Evolutionary conservation across 164 flowering plant genomes (phyloP).

Genomic region (Berberis vulgaris): DNA sequence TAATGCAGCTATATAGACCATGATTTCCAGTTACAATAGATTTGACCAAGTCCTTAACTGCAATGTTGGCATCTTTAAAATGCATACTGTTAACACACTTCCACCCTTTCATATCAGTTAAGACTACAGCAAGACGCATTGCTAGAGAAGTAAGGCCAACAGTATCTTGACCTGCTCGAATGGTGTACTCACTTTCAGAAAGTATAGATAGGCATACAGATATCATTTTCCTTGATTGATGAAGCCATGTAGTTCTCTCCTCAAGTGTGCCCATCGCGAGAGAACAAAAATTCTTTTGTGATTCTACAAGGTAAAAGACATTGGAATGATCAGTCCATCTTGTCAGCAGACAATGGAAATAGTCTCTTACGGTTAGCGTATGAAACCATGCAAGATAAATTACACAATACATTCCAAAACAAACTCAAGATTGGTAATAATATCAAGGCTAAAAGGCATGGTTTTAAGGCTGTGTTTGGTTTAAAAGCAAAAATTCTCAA

Average conservation of each 20-base stretch:
- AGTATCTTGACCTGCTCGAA: conserved; percentile 25
- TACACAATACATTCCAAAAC: neutral
- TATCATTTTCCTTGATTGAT: conserved; percentile 60
- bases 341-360: neutral
- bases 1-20: conserved; percentile 48
- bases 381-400: neutral
- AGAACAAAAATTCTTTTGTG: conserved; percentile 58
- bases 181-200: conserved; percentile 33
- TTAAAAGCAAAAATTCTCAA: neutral
- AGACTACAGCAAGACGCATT: conserved; percentile 60
- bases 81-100: conserved; percentile 26
- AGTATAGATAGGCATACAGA: conserved; percentile 59
- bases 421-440: neutral
- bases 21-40: conserved; percentile 45
- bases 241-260: conserved; percentile 65
- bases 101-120: conserved; percentile 80
- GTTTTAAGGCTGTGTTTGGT: neutral
- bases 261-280: conserved; percentile 52
- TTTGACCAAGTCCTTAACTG: conserved; percentile 42
- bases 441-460: neutral
- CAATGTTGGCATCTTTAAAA: conserved; percentile 36
- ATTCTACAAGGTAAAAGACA: conserved; percentile 33
- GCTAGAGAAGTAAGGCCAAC: conserved; percentile 44
- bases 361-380: too few relatives aligned
- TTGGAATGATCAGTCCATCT: neutral